These are phyloP conservation scores for Penicillium sp. DNA, from an alignment of 2,329 filamentous ascomycete species.

Conservation along the genomic window DNA sequence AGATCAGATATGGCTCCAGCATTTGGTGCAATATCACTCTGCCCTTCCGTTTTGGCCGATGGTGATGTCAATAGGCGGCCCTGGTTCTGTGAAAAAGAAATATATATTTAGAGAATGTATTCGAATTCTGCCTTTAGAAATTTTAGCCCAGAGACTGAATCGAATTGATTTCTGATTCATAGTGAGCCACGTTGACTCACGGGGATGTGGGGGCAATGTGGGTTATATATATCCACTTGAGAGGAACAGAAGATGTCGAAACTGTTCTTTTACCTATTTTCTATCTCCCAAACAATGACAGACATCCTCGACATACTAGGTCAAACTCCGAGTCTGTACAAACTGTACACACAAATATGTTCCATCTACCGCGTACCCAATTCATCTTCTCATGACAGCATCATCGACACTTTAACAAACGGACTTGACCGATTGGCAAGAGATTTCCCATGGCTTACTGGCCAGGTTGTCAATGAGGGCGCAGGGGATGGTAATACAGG, in stretches of 20 bases:
- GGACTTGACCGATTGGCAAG: conserved; percentile 11
- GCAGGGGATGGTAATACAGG: conserved; percentile 24
- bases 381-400: conserved; percentile 3
- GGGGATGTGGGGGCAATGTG: not conserved
- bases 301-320: conserved; percentile 9
- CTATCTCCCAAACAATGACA: not conserved
- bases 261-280: not conserved
- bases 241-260: not conserved
- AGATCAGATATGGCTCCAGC: not conserved
- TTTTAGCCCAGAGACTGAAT: not conserved
- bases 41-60: not conserved
- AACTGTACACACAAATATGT: conserved; percentile 14
- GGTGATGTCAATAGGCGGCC: not conserved
- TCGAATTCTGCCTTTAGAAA: rapidly evolving
- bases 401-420: conserved; percentile 7
- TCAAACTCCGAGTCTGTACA: conserved; percentile 9
- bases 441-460: conserved; percentile 20
- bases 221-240: not conserved
- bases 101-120: not conserved
- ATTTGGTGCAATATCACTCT: not conserved
- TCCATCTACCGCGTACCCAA: conserved; percentile 7
- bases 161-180: not conserved
- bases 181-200: conserved; percentile 1
- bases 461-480: conserved; percentile 35
- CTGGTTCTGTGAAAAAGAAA: not conserved